phyloP scores from a whole-genome alignment of 768 basidiomycete genomes.

The Thelephora aurantiotincta region DNA sequence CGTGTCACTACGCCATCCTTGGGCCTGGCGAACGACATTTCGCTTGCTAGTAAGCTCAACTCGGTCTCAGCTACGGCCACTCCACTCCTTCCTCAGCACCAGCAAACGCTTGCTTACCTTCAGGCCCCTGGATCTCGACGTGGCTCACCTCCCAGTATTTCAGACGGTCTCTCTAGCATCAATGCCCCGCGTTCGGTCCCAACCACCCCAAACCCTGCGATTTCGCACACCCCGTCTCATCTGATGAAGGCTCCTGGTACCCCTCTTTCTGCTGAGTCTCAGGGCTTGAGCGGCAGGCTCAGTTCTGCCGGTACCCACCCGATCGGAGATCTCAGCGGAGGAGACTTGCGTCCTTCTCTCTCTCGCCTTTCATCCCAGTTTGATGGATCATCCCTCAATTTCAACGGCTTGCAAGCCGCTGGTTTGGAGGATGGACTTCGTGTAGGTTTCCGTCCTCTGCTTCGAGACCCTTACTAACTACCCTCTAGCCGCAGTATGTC shows the following conservation, averaged over 20 bases:
- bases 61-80: conserved; percentile 47
- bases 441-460: conserved; percentile 22
- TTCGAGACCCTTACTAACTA: conserved; percentile 2
- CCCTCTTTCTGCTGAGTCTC: conserved; percentile 50
- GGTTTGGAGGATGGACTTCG: conserved; percentile 37
- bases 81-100: conserved; percentile 48
- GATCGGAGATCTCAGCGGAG: conserved; percentile 26
- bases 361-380: conserved; percentile 55
- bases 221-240: conserved; percentile 32
- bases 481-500: conserved; percentile 32
- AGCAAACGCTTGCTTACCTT: conserved; percentile 31
- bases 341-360: conserved; percentile 33
- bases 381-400: conserved; percentile 36
- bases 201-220: conserved; percentile 54
- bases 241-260: conserved; percentile 55
- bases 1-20: conserved; percentile 68
- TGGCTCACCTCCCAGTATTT: conserved; percentile 53
- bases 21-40: conserved; percentile 41
- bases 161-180: conserved; percentile 44
- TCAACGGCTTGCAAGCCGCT: conserved; percentile 31
- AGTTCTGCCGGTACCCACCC: conserved; percentile 29
- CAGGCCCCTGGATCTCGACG: conserved; percentile 46
- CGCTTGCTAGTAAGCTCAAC: conserved; percentile 24
- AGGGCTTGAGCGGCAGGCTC: conserved; percentile 49
- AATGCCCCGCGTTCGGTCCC: conserved; percentile 68